These are phyloP conservation scores for Begonia fuchsioides DNA, from an alignment of 306 rosid species.

Conservation along the genomic window DNA sequence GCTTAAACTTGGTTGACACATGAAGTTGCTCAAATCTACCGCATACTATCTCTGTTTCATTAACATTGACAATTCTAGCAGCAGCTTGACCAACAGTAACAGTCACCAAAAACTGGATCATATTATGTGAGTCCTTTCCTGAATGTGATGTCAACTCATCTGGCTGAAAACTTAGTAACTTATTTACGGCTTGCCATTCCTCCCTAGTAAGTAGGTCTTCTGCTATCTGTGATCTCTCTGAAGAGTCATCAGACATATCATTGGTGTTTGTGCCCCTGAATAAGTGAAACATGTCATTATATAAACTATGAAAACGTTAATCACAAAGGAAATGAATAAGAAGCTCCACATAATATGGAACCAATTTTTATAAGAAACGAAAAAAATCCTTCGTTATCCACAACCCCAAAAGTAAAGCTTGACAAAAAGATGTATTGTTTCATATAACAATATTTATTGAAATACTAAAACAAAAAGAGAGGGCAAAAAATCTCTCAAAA, in stretches of 20 bases:
- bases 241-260: conserved; percentile 32
- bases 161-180: conserved; percentile 71
- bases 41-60: conserved; percentile 72
- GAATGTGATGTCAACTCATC: conserved; percentile 41
- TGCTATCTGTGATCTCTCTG: conserved; percentile 35
- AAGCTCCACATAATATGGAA: no score
- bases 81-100: conserved; percentile 78
- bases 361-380: conserved; percentile 3
- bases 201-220: conserved; percentile 73
- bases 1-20: conserved; percentile 70
- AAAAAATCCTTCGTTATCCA: not conserved
- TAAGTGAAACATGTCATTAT: conserved; percentile 7
- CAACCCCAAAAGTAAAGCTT: no score
- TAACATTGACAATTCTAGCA: conserved; percentile 59
- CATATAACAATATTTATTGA: no score
- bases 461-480: not conserved
- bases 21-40: conserved; percentile 85
- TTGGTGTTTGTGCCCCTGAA: conserved; percentile 44
- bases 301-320: not conserved
- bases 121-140: conserved; percentile 57
- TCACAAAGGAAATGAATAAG: conserved; percentile 1
- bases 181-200: conserved; percentile 93
- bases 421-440: no score
- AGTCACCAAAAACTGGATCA: conserved; percentile 57
- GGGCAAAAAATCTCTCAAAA: not conserved